phyloP scores from a whole-genome alignment of 2,329 filamentous ascomycete species.

The Pseudovirgaria hyperparasitica region DNA sequence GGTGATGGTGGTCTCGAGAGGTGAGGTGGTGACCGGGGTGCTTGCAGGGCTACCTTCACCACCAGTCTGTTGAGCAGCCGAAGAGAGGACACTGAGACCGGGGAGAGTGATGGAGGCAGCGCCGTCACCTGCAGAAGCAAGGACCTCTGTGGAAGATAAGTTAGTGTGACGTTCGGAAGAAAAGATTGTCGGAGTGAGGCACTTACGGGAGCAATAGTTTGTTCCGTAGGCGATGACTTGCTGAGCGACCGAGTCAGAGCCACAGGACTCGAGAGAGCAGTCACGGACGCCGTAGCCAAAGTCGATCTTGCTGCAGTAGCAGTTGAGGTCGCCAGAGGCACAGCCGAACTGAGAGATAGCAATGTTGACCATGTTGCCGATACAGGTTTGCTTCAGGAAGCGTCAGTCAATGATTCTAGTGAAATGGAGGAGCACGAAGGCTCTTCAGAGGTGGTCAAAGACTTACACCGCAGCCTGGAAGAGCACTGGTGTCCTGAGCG shows the following conservation, averaged over 20 bases:
- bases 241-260: constrained; percentile 10
- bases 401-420: background rate
- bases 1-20: constrained; percentile 12
- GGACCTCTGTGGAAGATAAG: constrained; percentile 6
- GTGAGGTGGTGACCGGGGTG: constrained; percentile 9
- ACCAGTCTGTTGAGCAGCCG: constrained; percentile 10
- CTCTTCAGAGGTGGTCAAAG: background rate
- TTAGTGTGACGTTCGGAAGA: constrained; percentile 1
- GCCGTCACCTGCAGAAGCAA: constrained; percentile 6
- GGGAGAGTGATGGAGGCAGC: constrained; percentile 8
- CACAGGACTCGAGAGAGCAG: constrained; percentile 31
- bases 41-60: constrained; percentile 5
- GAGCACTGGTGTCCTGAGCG: constrained; percentile 16
- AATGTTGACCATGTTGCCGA: constrained; percentile 33
- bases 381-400: constrained; percentile 22
- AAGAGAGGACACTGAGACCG: constrained; percentile 13
- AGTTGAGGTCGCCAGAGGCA: constrained; percentile 21
- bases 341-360: constrained; percentile 29
- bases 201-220: constrained; percentile 19
- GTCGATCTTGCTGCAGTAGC: constrained; percentile 32
- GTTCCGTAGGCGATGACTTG: constrained; percentile 21
- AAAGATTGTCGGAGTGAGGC: background rate
- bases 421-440: background rate
- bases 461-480: constrained; percentile 24
- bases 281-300: constrained; percentile 36